Percentiles rank a stretch among this genome's conserved stretches.
Conservation (phyloP, 1,139 yeast species). For the Protomyces gravidus region DNA sequence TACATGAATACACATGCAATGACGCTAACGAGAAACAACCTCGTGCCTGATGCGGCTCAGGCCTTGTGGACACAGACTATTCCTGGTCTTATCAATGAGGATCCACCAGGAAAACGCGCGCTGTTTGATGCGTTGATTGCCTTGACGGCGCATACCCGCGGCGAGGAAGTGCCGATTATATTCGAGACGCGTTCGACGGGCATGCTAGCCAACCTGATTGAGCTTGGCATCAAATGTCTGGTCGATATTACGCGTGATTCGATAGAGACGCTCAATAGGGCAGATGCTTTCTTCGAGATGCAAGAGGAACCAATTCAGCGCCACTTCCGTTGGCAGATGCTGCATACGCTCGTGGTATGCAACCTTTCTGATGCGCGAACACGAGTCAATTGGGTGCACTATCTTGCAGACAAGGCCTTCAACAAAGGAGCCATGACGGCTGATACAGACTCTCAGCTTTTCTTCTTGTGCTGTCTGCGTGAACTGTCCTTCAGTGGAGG, state of each 20-base stretch:
- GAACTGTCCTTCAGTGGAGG: constrained; percentile 1
- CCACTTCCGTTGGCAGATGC: constrained; percentile 13
- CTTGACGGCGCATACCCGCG: constrained; percentile 12
- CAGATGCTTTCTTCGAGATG: not conserved
- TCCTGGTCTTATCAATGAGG: constrained; percentile 20
- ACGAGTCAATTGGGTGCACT: constrained; percentile 5
- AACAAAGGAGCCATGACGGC: not conserved
- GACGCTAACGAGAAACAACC: not conserved
- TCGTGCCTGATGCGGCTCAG: not conserved
- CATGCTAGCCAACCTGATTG: not conserved
- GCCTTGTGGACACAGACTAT: constrained; percentile 3
- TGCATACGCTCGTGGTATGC: constrained; percentile 4
- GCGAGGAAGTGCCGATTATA: constrained; percentile 5
- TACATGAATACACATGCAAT: not conserved
- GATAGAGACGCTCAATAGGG: constrained; percentile 2
- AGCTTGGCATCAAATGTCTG: constrained; percentile 12
- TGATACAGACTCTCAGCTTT: constrained; percentile 7
- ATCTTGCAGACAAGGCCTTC: constrained; percentile 4
- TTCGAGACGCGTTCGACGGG: constrained; percentile 8
- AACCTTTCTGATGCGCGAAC: constrained; percentile 9
- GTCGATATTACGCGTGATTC: constrained; percentile 7
- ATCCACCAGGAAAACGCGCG: constrained; percentile 16
- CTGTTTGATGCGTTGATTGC: constrained; percentile 18
- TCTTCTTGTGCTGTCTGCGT: constrained; percentile 6
- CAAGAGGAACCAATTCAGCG: not conserved